Conservation (phyloP, 257 asterid genomes). For the Verbascum thapsus region DNA sequence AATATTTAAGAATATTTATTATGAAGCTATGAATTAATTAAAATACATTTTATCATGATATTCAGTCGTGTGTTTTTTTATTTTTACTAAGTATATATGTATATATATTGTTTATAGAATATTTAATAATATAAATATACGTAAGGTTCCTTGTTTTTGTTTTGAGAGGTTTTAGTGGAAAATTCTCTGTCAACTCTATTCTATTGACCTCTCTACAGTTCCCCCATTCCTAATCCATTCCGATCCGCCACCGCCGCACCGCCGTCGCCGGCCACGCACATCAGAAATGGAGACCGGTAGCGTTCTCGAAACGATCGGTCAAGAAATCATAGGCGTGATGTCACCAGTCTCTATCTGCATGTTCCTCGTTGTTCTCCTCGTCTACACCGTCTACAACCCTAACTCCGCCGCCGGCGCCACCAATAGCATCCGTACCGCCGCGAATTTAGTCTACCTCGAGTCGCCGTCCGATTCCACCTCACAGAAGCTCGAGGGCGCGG, state of each 20-base stretch:
- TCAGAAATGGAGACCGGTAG: conserved; percentile 72
- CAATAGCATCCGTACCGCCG: conserved; percentile 70
- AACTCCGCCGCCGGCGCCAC: conserved; percentile 41
- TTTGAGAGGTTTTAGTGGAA: too few species aligned
- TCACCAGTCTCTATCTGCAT: conserved; percentile 94
- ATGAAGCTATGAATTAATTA: too few species aligned
- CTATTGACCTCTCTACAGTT: too few species aligned
- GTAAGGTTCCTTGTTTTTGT: too few species aligned
- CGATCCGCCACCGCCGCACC: conserved; percentile 27
- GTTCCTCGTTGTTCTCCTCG: conserved; percentile 88
- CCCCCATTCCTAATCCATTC: conserved; percentile 3
- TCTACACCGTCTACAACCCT: conserved; percentile 68
- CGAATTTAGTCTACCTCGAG: conserved; percentile 82
- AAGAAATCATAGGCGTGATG: conserved; percentile 88
- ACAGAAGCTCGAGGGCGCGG: conserved; percentile 80
- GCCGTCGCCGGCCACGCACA: conserved; percentile 20
- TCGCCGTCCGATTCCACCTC: conserved; percentile 69
- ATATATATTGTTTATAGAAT: too few species aligned
- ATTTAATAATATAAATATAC: too few species aligned
- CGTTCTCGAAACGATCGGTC: conserved; percentile 72
- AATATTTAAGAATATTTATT: too few species aligned
- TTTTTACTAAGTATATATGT: too few species aligned
- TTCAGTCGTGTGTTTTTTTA: too few species aligned
- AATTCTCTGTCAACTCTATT: too few species aligned
- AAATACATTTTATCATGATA: too few species aligned